Evolutionary conservation across 306 rosid species (phyloP).

Genomic region (Comarum palustre): DNA sequence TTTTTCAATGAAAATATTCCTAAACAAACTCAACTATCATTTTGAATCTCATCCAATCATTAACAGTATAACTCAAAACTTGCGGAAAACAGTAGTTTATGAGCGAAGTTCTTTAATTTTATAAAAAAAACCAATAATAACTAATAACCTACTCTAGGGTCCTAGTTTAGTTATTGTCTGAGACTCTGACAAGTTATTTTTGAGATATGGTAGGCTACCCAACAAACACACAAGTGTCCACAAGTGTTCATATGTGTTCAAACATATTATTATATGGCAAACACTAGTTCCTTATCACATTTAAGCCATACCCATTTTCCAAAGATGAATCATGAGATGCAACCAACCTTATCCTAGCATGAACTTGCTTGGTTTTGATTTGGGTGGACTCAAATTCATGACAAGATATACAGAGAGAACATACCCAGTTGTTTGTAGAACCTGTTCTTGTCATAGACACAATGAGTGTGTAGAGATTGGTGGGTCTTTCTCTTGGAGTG

Average conservation of each 20-base stretch:
- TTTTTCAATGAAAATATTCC: constrained; percentile 72
- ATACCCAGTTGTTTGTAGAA: constrained; percentile 74
- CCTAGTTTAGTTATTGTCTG: not conserved
- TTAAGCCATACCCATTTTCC: not conserved
- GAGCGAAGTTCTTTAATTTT: not conserved
- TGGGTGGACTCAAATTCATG: not conserved
- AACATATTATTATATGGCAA: not conserved
- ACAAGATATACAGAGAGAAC: constrained; percentile 8
- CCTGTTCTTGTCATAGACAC: constrained; percentile 41
- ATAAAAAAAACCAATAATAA: not conserved
- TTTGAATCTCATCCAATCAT: constrained; percentile 10
- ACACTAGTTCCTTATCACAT: not conserved
- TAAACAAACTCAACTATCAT: constrained; percentile 26
- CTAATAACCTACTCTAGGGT: not conserved
- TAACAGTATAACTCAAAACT: not conserved
- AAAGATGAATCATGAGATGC: not conserved
- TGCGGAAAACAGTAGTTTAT: not conserved
- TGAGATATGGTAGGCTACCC: too few relatives aligned
- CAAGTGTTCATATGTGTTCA: not conserved
- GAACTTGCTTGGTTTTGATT: not conserved
- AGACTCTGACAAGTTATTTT: too few relatives aligned
- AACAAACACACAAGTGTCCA: not conserved
- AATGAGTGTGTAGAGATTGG: constrained; percentile 15
- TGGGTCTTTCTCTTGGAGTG: constrained; percentile 20
- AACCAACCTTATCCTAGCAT: not conserved